Conservation (phyloP, 1,284 basidiomycete species). For the Microbotryomycetes sp. region DNA sequence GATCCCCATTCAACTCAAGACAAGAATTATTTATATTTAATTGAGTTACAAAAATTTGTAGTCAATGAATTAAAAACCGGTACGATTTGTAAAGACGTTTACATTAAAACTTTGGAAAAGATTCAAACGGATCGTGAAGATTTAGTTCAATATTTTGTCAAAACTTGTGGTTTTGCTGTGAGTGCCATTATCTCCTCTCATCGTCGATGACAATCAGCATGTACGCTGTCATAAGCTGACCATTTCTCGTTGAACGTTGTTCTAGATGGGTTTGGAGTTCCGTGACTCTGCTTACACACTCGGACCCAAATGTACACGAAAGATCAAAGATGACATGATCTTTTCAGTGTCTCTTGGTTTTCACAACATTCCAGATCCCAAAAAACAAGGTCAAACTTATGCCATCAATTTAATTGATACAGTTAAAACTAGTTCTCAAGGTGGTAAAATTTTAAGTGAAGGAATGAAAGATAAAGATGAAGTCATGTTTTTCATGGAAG, state of each 20-base stretch:
- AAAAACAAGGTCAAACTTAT: slow-evolving; percentile 64
- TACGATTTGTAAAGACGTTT: slow-evolving; percentile 66
- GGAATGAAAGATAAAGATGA: slow-evolving; percentile 77
- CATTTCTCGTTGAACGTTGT: not conserved
- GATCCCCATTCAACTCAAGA: slow-evolving; percentile 93
- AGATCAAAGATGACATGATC: slow-evolving; percentile 72
- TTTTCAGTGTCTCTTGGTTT: slow-evolving; percentile 81
- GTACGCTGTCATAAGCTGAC: slow-evolving; percentile 3
- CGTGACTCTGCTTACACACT: slow-evolving; percentile 81
- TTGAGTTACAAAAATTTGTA: slow-evolving; percentile 72
- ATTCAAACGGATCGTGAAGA: slow-evolving; percentile 72
- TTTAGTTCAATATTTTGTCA: slow-evolving; percentile 75
- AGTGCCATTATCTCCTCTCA: slow-evolving; percentile 8
- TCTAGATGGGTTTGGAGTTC: slow-evolving; percentile 86
- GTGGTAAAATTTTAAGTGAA: slow-evolving; percentile 68
- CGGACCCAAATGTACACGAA: slow-evolving; percentile 68
- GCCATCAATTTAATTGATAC: slow-evolving; percentile 87
- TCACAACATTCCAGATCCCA: slow-evolving; percentile 66
- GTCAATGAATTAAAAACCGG: slow-evolving; percentile 76
- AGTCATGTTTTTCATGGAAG: slow-evolving; percentile 71
- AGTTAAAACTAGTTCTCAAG: slow-evolving; percentile 65
- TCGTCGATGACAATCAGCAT: too few species aligned
- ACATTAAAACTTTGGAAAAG: slow-evolving; percentile 66
- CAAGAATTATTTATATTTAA: slow-evolving; percentile 68
- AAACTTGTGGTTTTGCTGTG: slow-evolving; percentile 86